Conservation (phyloP, 2,329 filamentous ascomycete species). For the Cladosporium sp. region DNA sequence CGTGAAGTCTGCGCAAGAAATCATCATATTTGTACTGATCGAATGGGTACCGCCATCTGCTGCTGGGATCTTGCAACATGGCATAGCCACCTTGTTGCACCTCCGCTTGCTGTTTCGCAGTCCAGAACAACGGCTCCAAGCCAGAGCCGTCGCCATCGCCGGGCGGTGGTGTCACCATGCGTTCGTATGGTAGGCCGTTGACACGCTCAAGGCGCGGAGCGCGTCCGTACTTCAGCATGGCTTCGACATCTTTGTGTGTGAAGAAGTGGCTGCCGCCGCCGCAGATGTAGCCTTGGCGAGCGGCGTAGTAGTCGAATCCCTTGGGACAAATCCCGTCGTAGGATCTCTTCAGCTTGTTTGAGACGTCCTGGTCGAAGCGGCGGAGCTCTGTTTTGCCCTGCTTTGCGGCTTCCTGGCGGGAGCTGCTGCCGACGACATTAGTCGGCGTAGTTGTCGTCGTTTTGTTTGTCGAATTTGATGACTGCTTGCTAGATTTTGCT, state of each 20-base stretch:
- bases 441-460: neutral
- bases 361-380: neutral
- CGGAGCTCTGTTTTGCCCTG: neutral
- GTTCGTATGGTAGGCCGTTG: neutral
- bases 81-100: neutral
- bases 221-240: neutral
- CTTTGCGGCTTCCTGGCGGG: neutral
- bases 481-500: neutral
- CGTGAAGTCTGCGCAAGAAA: neutral
- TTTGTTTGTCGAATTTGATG: neutral
- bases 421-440: neutral
- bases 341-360: neutral
- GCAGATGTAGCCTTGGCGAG: slow-evolving; percentile 15
- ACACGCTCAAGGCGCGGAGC: neutral
- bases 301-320: slow-evolving; percentile 2
- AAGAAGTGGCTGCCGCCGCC: slow-evolving; percentile 9
- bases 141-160: slow-evolving; percentile 3
- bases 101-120: neutral
- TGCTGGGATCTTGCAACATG: neutral
- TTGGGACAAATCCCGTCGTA: slow-evolving; percentile 6
- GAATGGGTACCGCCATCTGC: neutral
- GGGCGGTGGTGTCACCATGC: neutral
- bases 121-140: slow-evolving; percentile 2
- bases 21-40: neutral
- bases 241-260: slow-evolving; percentile 9